Base-by-base conservation (phyloP, 768 basidiomycete genomes). In the Zangia roseola region DNA sequence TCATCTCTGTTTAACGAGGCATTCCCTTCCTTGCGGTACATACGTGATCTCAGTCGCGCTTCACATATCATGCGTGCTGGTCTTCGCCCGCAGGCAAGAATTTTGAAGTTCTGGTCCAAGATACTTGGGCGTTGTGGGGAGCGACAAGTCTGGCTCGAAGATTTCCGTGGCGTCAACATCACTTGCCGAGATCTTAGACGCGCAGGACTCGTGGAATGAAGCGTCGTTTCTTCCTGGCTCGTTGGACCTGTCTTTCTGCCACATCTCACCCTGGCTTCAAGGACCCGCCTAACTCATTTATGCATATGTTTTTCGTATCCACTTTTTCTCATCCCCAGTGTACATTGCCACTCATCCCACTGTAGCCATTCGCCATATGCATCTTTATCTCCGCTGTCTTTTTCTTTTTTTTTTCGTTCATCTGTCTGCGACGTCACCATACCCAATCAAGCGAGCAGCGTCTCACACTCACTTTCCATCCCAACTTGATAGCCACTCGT, bases 41-140 rank as follows among this genome's bases (percentile, higher is more conserved):
- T 89, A 42, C 69, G 86, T 31, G 86, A 89, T 68, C 70, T 89
- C 65, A 83, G 83, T 60, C 70, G 69, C 58, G 74, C 73, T 49
- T 83, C 81, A 47, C 78, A 84, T 57, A 50, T 55, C 19, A 77
- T 88, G 71, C 72, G 86, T 21, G 23, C 53, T n/a, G 55, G 52
- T 14, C 48, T 51, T 25, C 60, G 63, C 36, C 66, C 74, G 28
- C 61, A 68, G 52, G 58, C 58, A 36, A 62, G 72, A 44, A 62
- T 74, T 35, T 37, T 70, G 41, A 69, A 71, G 46, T 81, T 86
- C 48, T 82, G 80, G 80, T 66, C 67, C 47, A 64, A 68, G 31
- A 77, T 82, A 38, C 60, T 82, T 40, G 64, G 67, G 40, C 65
- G 74, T 49, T 86, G 84, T 64, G 68, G 71, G 40, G 73, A 71